Evolutionary conservation across 2,329 filamentous ascomycete species (phyloP), one percentile per base, ranked within the genome.

Genomic region (Rutstroemia sp.): DNA sequence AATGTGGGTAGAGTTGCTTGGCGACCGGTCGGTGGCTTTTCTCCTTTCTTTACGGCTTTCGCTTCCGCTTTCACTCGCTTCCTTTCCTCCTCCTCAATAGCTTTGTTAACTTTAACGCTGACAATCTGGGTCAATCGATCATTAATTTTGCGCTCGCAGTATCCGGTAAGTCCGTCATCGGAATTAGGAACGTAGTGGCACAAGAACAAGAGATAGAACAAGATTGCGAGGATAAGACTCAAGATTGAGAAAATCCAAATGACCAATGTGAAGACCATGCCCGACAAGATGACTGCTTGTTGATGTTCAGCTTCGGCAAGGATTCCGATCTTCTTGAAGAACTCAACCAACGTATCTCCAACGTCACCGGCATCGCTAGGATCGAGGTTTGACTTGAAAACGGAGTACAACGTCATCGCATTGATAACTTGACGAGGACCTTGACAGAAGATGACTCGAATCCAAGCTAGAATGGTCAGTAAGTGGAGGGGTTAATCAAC

Each of bases 381-480:
- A n/a, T 88, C 76, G 2, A 96, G 77, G 63, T 91, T 83, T 27
- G 85, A 80, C 54, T 83, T 77, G 73, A 94, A 88, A 39, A 96
- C 88, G 0, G 90, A 89, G 68, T 88, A 92, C 9, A 97, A 78
- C 0, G 92, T 96, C 61, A 96, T 77, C 19, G 84, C 91, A 67
- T 99, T 99, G 71, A 97, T 82, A 49, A 87, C 89, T 69, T 96
- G 90, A 61, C 94, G 88, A 21, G 94, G 94, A 0, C 91, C 94
- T 69, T 95, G 92, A 64, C 92, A 95, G 60, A 97, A 77, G 50
- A 97, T 78, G 58, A 95, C 85, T 63, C 92, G 88, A 66, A 97
- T 82, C 81, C 92, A 96, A 44, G 88, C 88, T 90, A 51, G 1
- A 17, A 16, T 17, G 25, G 56, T 67, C 54, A 64, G 61, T 46